Evolutionary conservation across 2,329 filamentous ascomycete genomes (phyloP), one percentile per base, ranked within the genome.

Genomic region (Cercospora sp.): DNA sequence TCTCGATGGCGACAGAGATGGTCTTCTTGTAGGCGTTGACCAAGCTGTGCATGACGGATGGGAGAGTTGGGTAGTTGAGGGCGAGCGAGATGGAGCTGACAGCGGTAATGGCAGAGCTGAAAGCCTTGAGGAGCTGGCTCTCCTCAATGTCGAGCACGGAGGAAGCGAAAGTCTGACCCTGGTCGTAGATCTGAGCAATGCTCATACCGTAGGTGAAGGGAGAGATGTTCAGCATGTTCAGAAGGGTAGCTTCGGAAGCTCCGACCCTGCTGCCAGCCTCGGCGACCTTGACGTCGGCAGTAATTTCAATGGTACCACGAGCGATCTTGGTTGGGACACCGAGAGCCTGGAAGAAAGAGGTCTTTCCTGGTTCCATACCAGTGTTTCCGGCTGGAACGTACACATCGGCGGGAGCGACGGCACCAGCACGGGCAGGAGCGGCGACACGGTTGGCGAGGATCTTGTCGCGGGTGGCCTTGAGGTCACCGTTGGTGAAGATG

Each of bases 301-400:
- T 97, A 82, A 99, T 99, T 92, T 99, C 95, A 86, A 99, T 99
- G 86, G 95, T 99, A 96, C 95, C 96, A 97, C 95, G 95, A 82
- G 95, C 95, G 86, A 99, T 99, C 93, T 99, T 99, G 89, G 95
- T 99, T 82, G 95, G 95, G 82, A 99, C 93, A 93, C 94, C 94
- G 85, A 99, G 95, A 80, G 95, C 95, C 91, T 99, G 95, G 94
- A 99, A 99, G 93, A 99, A 99, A 82, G 95, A 98, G 81, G 95
- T 99, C 92, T 99, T 99, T 85, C 96, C 96, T 82, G 95, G 96
- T 85, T 99, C 95, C 95, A 99, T 99, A 87, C 95, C 95, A 80
- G 95, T 99, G 91, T 99, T 99, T 85, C 95, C 95, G 78, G 94
- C 95, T 76, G 95, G 95, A 77, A 99, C 83, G 87, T 86, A 99